Conservation (phyloP, 1,139 yeast genomes). For the Blastobotrys malaysiensis region DNA sequence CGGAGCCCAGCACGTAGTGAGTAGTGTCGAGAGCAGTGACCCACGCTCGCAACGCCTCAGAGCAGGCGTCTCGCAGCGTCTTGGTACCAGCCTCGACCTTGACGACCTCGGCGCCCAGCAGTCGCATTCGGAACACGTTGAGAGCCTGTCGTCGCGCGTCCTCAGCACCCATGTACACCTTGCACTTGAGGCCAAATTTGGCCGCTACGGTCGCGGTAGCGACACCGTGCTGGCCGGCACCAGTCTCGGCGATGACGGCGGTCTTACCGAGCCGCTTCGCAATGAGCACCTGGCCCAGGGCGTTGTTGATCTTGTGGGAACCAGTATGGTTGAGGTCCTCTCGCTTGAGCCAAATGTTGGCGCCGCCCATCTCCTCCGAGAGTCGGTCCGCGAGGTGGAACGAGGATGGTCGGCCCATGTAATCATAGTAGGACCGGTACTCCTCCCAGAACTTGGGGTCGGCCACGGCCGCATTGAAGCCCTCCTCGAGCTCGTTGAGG, state of each 20-base stretch:
- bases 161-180: conserved; percentile 99
- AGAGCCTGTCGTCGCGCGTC: conserved; percentile 98
- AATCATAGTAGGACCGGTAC: conserved; percentile 71
- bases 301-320: conserved; percentile 94
- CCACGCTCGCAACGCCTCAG: conserved; percentile 96
- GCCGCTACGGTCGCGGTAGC: conserved; percentile 99
- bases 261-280: conserved; percentile 91
- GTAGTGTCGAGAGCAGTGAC: conserved; percentile 80
- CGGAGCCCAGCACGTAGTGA: conserved; percentile 95
- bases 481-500: conserved; percentile 79
- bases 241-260: conserved; percentile 94
- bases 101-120: conserved; percentile 91
- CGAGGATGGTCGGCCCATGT: conserved; percentile 95
- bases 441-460: conserved; percentile 94
- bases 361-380: conserved; percentile 90
- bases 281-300: conserved; percentile 86
- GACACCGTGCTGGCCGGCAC: conserved; percentile 99
- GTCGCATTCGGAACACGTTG: conserved; percentile 94
- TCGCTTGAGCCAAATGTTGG: conserved; percentile 95
- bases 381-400: conserved; percentile 88
- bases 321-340: conserved; percentile 98
- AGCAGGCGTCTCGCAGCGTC: conserved; percentile 95
- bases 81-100: conserved; percentile 93
- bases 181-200: conserved; percentile 90
- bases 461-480: conserved; percentile 79